Conservation (phyloP, 768 basidiomycete species). For the Terana coerulea region DNA sequence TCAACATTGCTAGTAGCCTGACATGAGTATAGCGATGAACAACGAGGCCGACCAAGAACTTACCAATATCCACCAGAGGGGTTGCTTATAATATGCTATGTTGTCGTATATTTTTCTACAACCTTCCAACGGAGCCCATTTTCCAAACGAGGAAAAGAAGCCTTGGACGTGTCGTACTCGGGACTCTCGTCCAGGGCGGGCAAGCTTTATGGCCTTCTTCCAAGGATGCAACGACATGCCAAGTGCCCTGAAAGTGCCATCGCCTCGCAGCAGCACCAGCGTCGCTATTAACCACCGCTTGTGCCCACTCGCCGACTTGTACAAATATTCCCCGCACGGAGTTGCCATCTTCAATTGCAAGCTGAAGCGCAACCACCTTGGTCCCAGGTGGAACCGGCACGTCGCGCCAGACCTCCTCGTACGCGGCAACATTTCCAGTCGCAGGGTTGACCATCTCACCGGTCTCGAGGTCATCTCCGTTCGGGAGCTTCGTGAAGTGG, state of each 20-base stretch:
- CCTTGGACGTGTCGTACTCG: background rate
- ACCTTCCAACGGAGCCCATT: background rate
- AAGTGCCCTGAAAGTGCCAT: conserved; percentile 1
- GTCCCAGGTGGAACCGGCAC: background rate
- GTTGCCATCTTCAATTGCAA: background rate
- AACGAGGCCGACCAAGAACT: too few relatives aligned
- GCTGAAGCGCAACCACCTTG: background rate
- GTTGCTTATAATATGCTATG: too few relatives aligned
- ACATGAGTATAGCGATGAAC: too few relatives aligned
- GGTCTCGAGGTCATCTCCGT: conserved; percentile 13
- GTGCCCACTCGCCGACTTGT: conserved; percentile 9
- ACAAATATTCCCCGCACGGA: conserved; percentile 3
- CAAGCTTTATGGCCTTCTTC: background rate
- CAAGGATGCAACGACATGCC: background rate
- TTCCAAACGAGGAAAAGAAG: background rate
- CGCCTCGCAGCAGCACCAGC: conserved; percentile 4
- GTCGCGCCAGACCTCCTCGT: conserved; percentile 12
- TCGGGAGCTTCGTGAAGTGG: conserved; percentile 1
- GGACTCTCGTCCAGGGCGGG: background rate
- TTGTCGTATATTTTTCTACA: conserved; percentile 3
- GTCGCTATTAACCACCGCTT: background rate
- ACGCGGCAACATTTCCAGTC: background rate
- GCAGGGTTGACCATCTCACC: conserved; percentile 11
- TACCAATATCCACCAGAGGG: too few relatives aligned
- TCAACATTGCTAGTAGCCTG: too few relatives aligned